Conservation (phyloP, 441 rosid species). For the Eruca vesicaria region DNA sequence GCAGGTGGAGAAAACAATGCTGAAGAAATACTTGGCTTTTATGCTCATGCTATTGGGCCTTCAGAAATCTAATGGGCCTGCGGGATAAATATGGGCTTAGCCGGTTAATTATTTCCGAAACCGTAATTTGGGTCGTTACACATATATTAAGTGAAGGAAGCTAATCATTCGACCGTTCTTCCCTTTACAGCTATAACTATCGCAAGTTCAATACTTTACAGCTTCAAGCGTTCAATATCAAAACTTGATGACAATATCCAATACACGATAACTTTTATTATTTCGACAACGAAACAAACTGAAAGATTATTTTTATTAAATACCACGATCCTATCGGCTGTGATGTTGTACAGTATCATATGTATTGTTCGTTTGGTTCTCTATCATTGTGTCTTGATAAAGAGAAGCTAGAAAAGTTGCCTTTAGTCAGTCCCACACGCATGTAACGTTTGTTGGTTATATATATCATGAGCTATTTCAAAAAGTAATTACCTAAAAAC, state of each 20-base stretch:
- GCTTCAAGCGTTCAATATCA: conserved; percentile 19
- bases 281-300: neutral
- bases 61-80: no score
- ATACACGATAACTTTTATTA: neutral
- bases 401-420: conserved; percentile 9
- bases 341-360: neutral
- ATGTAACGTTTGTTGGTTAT: conserved; percentile 9
- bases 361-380: conserved; percentile 14
- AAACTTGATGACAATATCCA: conserved; percentile 14
- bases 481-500: neutral
- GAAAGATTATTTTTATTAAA: neutral
- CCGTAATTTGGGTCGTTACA: no score
- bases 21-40: no score
- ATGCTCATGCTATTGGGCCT: no score
- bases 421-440: conserved; percentile 18
- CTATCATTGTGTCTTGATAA: conserved; percentile 22
- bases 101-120: no score
- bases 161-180: conserved; percentile 23
- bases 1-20: no score
- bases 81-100: no score
- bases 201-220: conserved; percentile 23
- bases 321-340: neutral
- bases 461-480: neutral
- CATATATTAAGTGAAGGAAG: neutral
- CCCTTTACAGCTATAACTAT: conserved; percentile 30